phyloP scores from a whole-genome alignment of 202 grass and related monocot species.

The Brachypodium distachyon region DNA sequence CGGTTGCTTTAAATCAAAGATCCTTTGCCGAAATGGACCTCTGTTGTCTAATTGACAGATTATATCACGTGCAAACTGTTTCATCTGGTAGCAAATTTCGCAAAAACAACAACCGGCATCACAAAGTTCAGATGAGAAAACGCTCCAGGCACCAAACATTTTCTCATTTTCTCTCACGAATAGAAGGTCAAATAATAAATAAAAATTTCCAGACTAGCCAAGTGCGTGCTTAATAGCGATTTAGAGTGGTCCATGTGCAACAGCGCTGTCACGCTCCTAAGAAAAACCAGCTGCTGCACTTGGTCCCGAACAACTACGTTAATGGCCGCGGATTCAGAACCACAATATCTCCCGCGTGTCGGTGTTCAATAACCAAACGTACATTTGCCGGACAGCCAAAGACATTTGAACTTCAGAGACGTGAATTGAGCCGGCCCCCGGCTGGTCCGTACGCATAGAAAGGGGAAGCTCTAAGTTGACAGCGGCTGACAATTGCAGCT shows the following conservation, averaged over 20 bases:
- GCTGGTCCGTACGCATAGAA: not conserved
- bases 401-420: slow-evolving; percentile 11
- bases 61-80: not conserved
- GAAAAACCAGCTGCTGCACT: slow-evolving; percentile 6
- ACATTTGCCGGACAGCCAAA: slow-evolving; percentile 13
- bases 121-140: not conserved
- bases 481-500: not conserved
- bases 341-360: not conserved
- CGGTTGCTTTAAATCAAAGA: not conserved
- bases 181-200: not conserved
- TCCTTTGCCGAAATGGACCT: not conserved
- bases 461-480: not conserved
- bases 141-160: not conserved
- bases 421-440: not conserved
- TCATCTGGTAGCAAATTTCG: not conserved
- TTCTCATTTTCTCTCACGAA: not conserved
- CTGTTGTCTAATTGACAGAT: not conserved
- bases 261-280: not conserved
- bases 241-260: not conserved
- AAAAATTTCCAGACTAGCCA: not conserved
- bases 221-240: not conserved
- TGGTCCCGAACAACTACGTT: not conserved
- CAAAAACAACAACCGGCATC: not conserved
- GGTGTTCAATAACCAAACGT: not conserved
- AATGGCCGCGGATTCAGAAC: not conserved